A percentile compares a stretch with the other conserved stretches of the same genome.
Evolutionary conservation across 2,329 filamentous ascomycete genomes (phyloP).

Genomic region (Thelonectria blattea): DNA sequence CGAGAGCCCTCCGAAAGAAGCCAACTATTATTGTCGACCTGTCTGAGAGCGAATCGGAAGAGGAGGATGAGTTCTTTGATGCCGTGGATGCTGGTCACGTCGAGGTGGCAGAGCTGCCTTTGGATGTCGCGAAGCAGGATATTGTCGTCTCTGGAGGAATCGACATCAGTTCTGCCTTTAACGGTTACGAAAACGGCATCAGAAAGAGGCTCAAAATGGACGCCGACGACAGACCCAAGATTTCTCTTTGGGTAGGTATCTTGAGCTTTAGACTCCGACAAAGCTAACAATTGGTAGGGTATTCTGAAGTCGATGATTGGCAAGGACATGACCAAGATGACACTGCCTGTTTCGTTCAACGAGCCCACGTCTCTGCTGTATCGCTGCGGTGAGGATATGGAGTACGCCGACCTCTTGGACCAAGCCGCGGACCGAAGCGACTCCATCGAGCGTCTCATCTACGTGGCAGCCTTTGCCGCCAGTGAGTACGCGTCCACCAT

Average conservation of each 20-base stretch:
- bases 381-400: conserved; percentile 96
- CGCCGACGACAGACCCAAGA: conserved; percentile 88
- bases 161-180: conserved; percentile 80
- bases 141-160: conserved; percentile 50
- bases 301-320: conserved; percentile 99
- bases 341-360: conserved; percentile 96
- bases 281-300: conserved; percentile 60
- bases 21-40: conserved; percentile 74
- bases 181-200: conserved; percentile 89
- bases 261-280: too few species aligned
- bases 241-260: conserved; percentile 86
- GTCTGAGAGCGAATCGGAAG: conserved; percentile 81
- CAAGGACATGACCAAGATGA: conserved; percentile 99
- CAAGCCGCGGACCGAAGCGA: conserved; percentile 84
- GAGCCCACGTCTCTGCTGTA: conserved; percentile 96
- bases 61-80: conserved; percentile 95
- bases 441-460: conserved; percentile 89
- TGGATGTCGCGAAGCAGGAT: conserved; percentile 52
- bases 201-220: conserved; percentile 84
- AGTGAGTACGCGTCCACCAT: conserved; percentile 98
- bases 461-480: conserved; percentile 93
- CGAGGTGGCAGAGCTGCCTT: conserved; percentile 74
- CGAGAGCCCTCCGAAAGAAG: conserved; percentile 55
- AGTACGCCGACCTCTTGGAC: conserved; percentile 92
- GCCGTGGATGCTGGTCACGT: conserved; percentile 93